Percentiles rank a stretch among this genome's conserved stretches.
phyloP scores from a whole-genome alignment of 768 basidiomycete genomes.

The Russula sp. region DNA sequence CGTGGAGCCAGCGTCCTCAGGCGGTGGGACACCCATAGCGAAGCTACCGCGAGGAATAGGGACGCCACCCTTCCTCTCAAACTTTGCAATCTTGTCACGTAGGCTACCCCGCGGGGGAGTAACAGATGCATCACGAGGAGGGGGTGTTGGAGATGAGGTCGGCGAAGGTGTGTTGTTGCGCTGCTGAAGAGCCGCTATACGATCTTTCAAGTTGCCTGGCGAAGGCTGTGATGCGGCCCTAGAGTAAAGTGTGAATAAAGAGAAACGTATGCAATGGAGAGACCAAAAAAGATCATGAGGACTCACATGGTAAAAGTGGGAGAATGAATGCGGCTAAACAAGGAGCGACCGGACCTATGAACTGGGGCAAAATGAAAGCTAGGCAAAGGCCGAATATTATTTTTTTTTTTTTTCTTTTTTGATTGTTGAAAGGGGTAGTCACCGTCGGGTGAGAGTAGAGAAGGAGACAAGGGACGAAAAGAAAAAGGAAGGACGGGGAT shows the following conservation, averaged over 20 bases:
- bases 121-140: constrained; percentile 26
- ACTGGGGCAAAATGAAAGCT: neutral
- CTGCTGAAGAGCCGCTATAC: constrained; percentile 77
- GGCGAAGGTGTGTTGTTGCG: constrained; percentile 34
- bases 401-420: neutral
- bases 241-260: neutral
- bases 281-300: neutral
- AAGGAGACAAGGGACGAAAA: constrained; percentile 11
- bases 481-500: neutral
- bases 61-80: constrained; percentile 70
- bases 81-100: constrained; percentile 71
- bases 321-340: constrained; percentile 7
- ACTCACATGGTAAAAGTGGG: constrained; percentile 19
- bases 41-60: constrained; percentile 74
- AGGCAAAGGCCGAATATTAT: neutral
- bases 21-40: constrained; percentile 59
- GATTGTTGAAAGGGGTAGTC: neutral
- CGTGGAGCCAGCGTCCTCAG: constrained; percentile 39
- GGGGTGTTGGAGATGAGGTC: constrained; percentile 31
- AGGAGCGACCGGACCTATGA: constrained; percentile 16
- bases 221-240: constrained; percentile 26
- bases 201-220: constrained; percentile 63
- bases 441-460: neutral
- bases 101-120: constrained; percentile 30
- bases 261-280: neutral